Conservation (phyloP, 1,139 yeast species). For the Hemisphaericaspora xylanilytica region DNA sequence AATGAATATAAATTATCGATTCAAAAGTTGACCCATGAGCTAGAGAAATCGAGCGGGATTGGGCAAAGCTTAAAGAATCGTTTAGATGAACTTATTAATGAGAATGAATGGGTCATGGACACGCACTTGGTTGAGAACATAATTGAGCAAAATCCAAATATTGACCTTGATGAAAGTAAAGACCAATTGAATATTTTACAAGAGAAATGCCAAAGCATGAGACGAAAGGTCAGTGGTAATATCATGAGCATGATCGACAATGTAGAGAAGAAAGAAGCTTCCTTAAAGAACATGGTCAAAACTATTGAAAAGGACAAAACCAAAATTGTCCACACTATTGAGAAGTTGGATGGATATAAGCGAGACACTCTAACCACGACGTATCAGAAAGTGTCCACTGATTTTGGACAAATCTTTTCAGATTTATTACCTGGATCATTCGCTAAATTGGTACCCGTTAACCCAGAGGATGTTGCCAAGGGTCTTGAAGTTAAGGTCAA, state of each 20-base stretch:
- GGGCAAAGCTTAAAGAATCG: slow-evolving; percentile 40
- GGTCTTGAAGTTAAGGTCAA: slow-evolving; percentile 92
- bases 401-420: slow-evolving; percentile 89
- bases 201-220: slow-evolving; percentile 71
- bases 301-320: slow-evolving; percentile 89
- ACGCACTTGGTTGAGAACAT: slow-evolving; percentile 52
- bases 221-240: slow-evolving; percentile 78
- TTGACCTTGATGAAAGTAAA: slow-evolving; percentile 55
- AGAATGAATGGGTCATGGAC: slow-evolving; percentile 75
- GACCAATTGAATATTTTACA: slow-evolving; percentile 56
- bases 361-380: slow-evolving; percentile 80
- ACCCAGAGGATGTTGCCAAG: slow-evolving; percentile 76
- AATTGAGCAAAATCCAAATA: slow-evolving; percentile 57
- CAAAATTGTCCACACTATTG: slow-evolving; percentile 85
- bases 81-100: slow-evolving; percentile 50
- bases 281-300: slow-evolving; percentile 75
- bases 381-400: slow-evolving; percentile 79
- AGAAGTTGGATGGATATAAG: slow-evolving; percentile 83
- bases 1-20: slow-evolving; percentile 53
- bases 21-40: slow-evolving; percentile 62
- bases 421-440: slow-evolving; percentile 88
- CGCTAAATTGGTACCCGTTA: slow-evolving; percentile 84
- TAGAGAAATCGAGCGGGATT: slow-evolving; percentile 54
- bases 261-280: slow-evolving; percentile 82
- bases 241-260: slow-evolving; percentile 94